A percentile compares a stretch with the other conserved stretches of the same genome.
These are phyloP conservation scores for Phytopythium cucurbitacearum DNA, from an alignment of 352 stramenopile genomes.

Conservation along the genomic window DNA sequence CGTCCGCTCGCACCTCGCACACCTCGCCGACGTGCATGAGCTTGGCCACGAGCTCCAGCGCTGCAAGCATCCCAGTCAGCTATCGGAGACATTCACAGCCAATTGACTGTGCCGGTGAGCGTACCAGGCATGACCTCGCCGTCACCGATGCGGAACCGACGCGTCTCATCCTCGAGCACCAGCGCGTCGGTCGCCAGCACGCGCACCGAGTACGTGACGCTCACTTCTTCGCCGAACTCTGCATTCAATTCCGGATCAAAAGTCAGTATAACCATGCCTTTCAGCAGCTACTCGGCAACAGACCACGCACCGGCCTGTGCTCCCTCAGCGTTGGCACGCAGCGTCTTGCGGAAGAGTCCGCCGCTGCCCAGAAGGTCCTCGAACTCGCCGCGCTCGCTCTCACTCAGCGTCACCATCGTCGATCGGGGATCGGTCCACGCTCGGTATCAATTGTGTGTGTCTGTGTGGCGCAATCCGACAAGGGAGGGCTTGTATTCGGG, in stretches of 20 bases:
- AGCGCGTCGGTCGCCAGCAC: constrained; percentile 37
- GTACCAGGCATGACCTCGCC: constrained; percentile 76
- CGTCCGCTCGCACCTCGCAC: constrained; percentile 69
- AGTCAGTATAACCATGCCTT: background rate
- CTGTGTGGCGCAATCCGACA: too few relatives aligned
- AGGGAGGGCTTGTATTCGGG: too few relatives aligned
- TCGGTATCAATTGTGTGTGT: background rate
- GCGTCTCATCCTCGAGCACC: constrained; percentile 40
- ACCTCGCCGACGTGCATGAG: constrained; percentile 74
- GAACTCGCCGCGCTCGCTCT: constrained; percentile 52
- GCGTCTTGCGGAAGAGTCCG: constrained; percentile 71
- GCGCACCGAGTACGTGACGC: constrained; percentile 58
- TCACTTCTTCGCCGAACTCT: constrained; percentile 84
- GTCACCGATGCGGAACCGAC: constrained; percentile 78
- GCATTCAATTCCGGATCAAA: background rate
- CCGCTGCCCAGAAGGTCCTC: constrained; percentile 77
- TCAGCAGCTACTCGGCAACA: background rate
- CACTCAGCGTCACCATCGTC: constrained; percentile 30
- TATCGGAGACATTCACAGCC: constrained; percentile 1
- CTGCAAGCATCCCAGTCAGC: constrained; percentile 12
- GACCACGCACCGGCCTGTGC: constrained; percentile 44
- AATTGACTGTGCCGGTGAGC: background rate
- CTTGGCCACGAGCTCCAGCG: constrained; percentile 72
- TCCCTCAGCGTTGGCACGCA: constrained; percentile 48
- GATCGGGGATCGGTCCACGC: background rate